Evolutionary conservation across 192 early-diverging fungal genomes (phyloP).

Genomic region (Physocladia obscura): DNA sequence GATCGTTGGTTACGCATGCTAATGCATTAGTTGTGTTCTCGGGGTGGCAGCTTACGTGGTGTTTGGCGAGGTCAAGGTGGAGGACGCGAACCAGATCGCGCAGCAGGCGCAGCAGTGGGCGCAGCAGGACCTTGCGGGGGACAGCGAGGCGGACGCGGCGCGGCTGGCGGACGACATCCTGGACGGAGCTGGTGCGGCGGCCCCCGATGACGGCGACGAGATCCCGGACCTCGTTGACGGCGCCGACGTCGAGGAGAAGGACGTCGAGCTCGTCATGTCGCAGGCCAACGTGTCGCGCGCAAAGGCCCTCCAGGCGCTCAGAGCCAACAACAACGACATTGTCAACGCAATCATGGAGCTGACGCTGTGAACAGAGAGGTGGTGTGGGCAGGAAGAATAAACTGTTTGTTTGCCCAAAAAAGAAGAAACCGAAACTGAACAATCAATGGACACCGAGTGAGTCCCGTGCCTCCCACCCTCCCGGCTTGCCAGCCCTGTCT

Average conservation of each 20-base stretch:
- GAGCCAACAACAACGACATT: slow-evolving; percentile 62
- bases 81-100: slow-evolving; percentile 73
- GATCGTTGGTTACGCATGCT: not conserved
- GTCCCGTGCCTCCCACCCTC: too few relatives aligned
- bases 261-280: slow-evolving; percentile 90
- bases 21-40: not conserved
- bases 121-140: slow-evolving; percentile 53
- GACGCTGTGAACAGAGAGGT: slow-evolving; percentile 45
- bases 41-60: slow-evolving; percentile 74
- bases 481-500: too few relatives aligned
- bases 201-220: slow-evolving; percentile 55
- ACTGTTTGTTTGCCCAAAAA: too few relatives aligned
- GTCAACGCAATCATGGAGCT: slow-evolving; percentile 94
- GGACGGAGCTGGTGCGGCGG: slow-evolving; percentile 42
- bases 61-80: slow-evolving; percentile 90
- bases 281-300: slow-evolving; percentile 85
- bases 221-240: slow-evolving; percentile 69
- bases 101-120: slow-evolving; percentile 60
- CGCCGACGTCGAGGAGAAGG: slow-evolving; percentile 79
- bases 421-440: too few relatives aligned
- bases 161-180: slow-evolving; percentile 29
- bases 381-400: too few relatives aligned
- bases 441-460: too few relatives aligned
- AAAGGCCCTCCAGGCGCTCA: slow-evolving; percentile 91
- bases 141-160: slow-evolving; percentile 33